Conservation (phyloP, 1,284 basidiomycete species). For the Hemileccinum hortonii region DNA sequence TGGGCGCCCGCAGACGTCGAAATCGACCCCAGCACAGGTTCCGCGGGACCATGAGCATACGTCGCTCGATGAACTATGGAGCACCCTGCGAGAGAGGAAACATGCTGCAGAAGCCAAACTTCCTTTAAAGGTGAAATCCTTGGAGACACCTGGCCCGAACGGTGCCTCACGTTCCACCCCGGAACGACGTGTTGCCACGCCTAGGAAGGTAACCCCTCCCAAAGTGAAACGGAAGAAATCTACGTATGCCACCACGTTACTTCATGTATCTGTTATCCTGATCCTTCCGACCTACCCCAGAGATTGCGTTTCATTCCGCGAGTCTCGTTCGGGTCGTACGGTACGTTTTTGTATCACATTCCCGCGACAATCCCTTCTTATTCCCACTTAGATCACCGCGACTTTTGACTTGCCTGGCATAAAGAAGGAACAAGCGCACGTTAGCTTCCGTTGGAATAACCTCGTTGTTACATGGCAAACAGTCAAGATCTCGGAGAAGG, state of each 20-base stretch:
- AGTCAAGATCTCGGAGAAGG: slow-evolving; percentile 55
- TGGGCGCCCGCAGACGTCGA: slow-evolving; percentile 35
- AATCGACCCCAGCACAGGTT: slow-evolving; percentile 39
- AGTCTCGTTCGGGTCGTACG: slow-evolving; percentile 63
- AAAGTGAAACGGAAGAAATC: slow-evolving; percentile 55
- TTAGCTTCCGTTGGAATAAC: slow-evolving; percentile 62
- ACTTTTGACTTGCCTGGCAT: slow-evolving; percentile 65
- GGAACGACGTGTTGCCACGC: slow-evolving; percentile 24
- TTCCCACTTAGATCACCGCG: slow-evolving; percentile 37
- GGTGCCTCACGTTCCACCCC: slow-evolving; percentile 21
- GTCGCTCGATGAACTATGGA: slow-evolving; percentile 62
- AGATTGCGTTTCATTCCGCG: slow-evolving; percentile 59
- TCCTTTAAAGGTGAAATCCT: slow-evolving; percentile 64
- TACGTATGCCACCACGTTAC: slow-evolving; percentile 41
- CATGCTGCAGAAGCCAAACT: slow-evolving; percentile 60
- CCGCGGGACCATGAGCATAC: slow-evolving; percentile 41
- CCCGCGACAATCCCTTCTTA: slow-evolving; percentile 22
- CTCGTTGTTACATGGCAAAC: slow-evolving; percentile 69
- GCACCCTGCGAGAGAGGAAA: slow-evolving; percentile 58
- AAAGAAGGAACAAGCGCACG: slow-evolving; percentile 68
- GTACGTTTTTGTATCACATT: slow-evolving; percentile 35
- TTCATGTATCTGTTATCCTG: slow-evolving; percentile 10
- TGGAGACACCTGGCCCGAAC: slow-evolving; percentile 43
- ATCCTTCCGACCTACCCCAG: slow-evolving; percentile 17
- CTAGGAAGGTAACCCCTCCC: slow-evolving; percentile 31